Conservation (phyloP, 192 early-diverging fungal species). For the Spizellomyces punctatus region DNA sequence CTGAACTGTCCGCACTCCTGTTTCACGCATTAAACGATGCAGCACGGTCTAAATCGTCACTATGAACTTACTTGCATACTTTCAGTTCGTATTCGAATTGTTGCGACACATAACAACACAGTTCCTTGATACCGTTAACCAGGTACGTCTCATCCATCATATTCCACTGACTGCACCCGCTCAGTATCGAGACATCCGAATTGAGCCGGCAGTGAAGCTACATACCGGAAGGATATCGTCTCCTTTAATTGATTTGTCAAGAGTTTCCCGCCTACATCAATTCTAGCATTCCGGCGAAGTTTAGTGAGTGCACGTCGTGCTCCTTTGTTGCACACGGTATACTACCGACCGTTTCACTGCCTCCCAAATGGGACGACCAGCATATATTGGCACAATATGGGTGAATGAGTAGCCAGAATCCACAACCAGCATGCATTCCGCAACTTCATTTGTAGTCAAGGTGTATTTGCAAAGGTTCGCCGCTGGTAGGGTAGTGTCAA, state of each 20-base stretch:
- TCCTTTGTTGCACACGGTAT: background rate
- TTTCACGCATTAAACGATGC: background rate
- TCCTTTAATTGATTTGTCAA: slow-evolving; percentile 89
- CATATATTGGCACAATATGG: slow-evolving; percentile 71
- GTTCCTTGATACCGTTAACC: slow-evolving; percentile 83
- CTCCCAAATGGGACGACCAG: slow-evolving; percentile 53
- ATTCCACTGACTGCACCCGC: slow-evolving; percentile 68
- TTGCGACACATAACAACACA: slow-evolving; percentile 77
- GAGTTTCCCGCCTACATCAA: slow-evolving; percentile 85
- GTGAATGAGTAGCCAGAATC: slow-evolving; percentile 84
- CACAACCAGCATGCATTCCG: slow-evolving; percentile 73
- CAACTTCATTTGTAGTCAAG: background rate
- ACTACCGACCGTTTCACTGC: slow-evolving; percentile 57
- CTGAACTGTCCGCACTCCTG: slow-evolving; percentile 39
- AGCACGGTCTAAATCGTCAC: background rate
- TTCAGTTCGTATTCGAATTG: slow-evolving; percentile 69
- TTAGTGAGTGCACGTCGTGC: background rate
- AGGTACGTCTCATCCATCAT: slow-evolving; percentile 93
- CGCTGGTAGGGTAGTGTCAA: too few species aligned
- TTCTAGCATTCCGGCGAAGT: slow-evolving; percentile 37
- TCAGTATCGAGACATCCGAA: background rate
- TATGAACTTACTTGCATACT: slow-evolving; percentile 46
- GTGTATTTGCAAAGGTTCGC: slow-evolving; percentile 1
- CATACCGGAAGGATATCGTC: slow-evolving; percentile 81
- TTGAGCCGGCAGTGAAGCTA: background rate